These are phyloP conservation scores for Trichosanthes cucumerina DNA, from an alignment of 306 rosid species.

Conservation along the genomic window DNA sequence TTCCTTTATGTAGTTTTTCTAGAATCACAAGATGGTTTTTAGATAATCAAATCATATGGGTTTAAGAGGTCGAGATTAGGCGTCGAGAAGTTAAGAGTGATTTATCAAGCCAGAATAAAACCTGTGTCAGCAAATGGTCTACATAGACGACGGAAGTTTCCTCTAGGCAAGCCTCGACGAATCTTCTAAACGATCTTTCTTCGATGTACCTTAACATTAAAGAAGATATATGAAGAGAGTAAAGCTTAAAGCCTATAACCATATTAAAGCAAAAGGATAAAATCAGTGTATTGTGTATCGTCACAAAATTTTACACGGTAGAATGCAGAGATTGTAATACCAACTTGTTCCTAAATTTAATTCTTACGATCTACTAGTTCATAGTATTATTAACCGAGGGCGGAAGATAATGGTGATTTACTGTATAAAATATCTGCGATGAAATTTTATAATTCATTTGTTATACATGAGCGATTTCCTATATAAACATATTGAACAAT, in stretches of 20 bases:
- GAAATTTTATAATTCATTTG: background rate
- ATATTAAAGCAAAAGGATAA: background rate
- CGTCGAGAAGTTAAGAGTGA: background rate
- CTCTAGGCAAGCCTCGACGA: slow-evolving; percentile 98
- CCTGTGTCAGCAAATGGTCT: slow-evolving; percentile 90
- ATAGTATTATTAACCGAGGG: background rate
- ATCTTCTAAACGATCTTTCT: slow-evolving; percentile 94
- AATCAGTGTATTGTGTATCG: background rate
- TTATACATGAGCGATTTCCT: background rate
- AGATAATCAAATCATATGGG: slow-evolving; percentile 1
- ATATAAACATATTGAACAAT: background rate
- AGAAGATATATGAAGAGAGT: slow-evolving; percentile 7
- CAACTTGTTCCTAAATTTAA: background rate
- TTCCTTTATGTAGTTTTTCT: slow-evolving; percentile 87
- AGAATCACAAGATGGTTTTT: slow-evolving; percentile 21
- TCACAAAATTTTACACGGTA: background rate
- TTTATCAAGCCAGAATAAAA: background rate
- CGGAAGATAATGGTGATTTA: background rate
- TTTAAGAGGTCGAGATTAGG: background rate
- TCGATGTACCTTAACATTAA: slow-evolving; percentile 68
- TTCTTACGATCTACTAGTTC: background rate
- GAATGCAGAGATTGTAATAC: background rate
- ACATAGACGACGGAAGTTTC: slow-evolving; percentile 83
- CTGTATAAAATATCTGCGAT: background rate
- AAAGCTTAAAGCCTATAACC: background rate